Evolutionary conservation across 345 rosid genomes (phyloP), one percentile per base, ranked within the genome.

Genomic region (Lenwebbia sp.): DNA sequence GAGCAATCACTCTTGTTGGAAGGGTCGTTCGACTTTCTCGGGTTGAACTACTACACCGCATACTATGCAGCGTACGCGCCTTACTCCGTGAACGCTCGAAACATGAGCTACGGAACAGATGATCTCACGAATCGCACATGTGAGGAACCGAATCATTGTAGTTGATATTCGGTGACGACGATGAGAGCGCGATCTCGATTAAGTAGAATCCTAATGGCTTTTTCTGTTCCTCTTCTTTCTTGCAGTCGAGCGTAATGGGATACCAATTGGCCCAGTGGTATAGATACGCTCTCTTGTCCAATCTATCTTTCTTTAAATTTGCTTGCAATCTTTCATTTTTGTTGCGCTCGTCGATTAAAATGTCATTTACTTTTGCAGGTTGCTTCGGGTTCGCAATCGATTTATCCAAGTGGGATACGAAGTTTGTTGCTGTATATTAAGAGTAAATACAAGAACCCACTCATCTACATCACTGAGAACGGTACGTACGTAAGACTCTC

Each of bases 11-110:
- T 14, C 41, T 44, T 22, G n/a, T 4, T 88, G 23, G 83, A 85
- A 26, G 89, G 89, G 5, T 88, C 89, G 23, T 65, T 75, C 15
- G 89, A 85, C 56, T 88, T 85, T 55, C 74, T 88, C 26, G 86
- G 89, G 10, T n/a, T 88, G 17, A 88, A 88, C 86, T 88, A 88
- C 82, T 88, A 85, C 60, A 88, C 89, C 15, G n/a, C 89, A 3
- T 13, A 37, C 40, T 85, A 85, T 2, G 87, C 86, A 9, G 60
- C 10, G 23, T 54, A 74, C 33, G 85, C 87, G 6, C 89, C 14
- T 47, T 54, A 83, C 0, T 74, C 53, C 11, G 75, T 30, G 2
- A 57, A 37, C 10, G 50, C 26, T 58, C 54, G 30, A 41, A 51
- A 51, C 21, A 28, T 75, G 33, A 83, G 87, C 87, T 88, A 88